Percentiles rank a stretch among this genome's conserved stretches.
These are phyloP conservation scores for Trametes versicolor DNA, from an alignment of 1,284 basidiomycete genomes.

Conservation along the genomic window DNA sequence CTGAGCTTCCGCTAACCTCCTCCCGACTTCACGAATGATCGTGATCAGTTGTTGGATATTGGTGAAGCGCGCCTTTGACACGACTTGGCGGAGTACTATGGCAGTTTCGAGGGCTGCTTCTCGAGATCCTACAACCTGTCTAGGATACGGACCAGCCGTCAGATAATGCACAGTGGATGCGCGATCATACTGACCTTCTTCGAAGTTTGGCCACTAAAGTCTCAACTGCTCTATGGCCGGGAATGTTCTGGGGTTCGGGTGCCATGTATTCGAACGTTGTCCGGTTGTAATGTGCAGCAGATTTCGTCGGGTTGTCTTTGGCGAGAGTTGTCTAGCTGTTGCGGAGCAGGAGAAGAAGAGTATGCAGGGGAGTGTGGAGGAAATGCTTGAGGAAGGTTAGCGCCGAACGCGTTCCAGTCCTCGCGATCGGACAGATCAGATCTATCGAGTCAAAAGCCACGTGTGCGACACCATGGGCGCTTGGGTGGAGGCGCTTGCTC, in stretches of 20 bases:
- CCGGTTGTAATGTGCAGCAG: not conserved
- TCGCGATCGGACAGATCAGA: slow-evolving; percentile 16
- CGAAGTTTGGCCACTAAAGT: slow-evolving; percentile 42
- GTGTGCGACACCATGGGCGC: slow-evolving; percentile 14
- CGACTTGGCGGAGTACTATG: slow-evolving; percentile 87
- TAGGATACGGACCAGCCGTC: slow-evolving; percentile 41
- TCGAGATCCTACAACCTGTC: slow-evolving; percentile 90
- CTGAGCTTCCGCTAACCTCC: slow-evolving; percentile 86
- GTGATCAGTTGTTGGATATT: slow-evolving; percentile 89
- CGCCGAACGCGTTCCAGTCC: slow-evolving; percentile 19
- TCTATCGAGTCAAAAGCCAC: slow-evolving; percentile 24
- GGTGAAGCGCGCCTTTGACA: slow-evolving; percentile 86
- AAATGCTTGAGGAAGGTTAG: not conserved
- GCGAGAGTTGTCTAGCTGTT: not conserved
- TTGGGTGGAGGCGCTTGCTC: not conserved
- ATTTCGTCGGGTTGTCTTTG: too few relatives aligned
- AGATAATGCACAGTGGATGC: not conserved
- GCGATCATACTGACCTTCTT: slow-evolving; percentile 37
- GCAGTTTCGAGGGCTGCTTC: slow-evolving; percentile 92
- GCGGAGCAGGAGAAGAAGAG: not conserved
- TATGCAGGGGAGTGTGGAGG: slow-evolving; percentile 1
- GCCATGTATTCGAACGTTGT: slow-evolving; percentile 28
- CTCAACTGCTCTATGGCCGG: slow-evolving; percentile 43
- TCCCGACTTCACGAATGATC: slow-evolving; percentile 85
- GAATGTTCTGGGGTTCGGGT: slow-evolving; percentile 34